These are phyloP conservation scores for Hypericum androsaemum DNA, from an alignment of 345 rosid species.

Conservation along the genomic window DNA sequence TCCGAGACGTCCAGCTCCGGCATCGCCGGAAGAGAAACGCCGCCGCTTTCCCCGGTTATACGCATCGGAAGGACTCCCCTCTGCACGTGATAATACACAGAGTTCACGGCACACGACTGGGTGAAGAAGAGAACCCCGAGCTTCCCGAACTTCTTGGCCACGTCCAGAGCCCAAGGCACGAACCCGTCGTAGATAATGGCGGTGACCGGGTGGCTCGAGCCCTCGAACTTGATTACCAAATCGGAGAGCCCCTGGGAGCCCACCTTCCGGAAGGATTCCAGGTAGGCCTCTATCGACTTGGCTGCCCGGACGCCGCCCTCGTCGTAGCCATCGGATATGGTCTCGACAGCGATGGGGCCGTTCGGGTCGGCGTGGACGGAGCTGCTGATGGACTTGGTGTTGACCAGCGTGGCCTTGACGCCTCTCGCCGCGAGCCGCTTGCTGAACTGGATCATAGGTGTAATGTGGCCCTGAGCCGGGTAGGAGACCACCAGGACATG, in stretches of 20 bases:
- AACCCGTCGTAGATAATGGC: conserved; percentile 19
- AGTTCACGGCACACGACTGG: conserved; percentile 29
- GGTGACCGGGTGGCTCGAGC: conserved; percentile 1
- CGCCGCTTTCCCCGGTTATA: neutral
- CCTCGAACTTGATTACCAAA: conserved; percentile 13
- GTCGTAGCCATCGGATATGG: no score
- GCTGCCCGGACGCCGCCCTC: conserved; percentile 1
- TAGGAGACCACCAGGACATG: conserved; percentile 20
- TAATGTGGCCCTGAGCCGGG: conserved; percentile 33
- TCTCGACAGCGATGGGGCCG: no score
- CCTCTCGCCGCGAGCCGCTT: conserved; percentile 24
- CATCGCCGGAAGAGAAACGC: conserved; percentile 10
- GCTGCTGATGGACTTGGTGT: conserved; percentile 11
- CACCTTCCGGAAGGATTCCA: conserved; percentile 10
- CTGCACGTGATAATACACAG: conserved; percentile 20
- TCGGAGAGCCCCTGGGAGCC: conserved; percentile 15
- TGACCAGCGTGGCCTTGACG: conserved; percentile 21
- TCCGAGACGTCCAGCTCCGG: conserved; percentile 11
- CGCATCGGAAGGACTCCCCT: conserved; percentile 18
- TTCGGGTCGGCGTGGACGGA: neutral
- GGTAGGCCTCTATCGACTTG: conserved; percentile 12
- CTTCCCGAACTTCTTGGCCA: conserved; percentile 24
- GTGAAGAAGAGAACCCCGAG: conserved; percentile 19
- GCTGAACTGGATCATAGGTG: conserved; percentile 33
- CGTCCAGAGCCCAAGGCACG: conserved; percentile 30